Base-by-base conservation (phyloP, 1,139 yeast species). In the Zygoascus meyerae region DNA sequence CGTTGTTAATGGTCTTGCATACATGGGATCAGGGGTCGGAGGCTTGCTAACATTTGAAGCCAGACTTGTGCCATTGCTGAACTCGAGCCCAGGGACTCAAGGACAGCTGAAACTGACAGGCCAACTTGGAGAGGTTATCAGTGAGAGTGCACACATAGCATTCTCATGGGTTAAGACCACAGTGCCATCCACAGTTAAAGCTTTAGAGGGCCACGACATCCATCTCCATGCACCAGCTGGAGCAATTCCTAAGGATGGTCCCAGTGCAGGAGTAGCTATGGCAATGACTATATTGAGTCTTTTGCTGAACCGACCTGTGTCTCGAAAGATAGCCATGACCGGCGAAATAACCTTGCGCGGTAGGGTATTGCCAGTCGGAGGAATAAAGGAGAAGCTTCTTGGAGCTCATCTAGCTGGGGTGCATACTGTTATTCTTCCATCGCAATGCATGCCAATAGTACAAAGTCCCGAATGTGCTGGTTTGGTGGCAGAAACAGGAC, bases 201-300 rank as follows among this genome's bases (percentile, higher is more conserved):
- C 40, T 18, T 48, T 78, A 53, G 75, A 75, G 52, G 73, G 72
- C 48, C 65, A 77, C 48, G 89, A 83, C 51, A 74, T 86, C 49
- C 95, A 87, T 65, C 67, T 87, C 55, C 96, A 87, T 63, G 95
- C 87, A 37, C 96, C 96, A 0, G 83, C 83, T 71, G 96, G 96
- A 0, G 85, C 94, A 0, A 74, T 87, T 37, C 81, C 84, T 32
- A 89, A 89, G 66, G 97, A 89, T 63, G 97, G 97, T 0, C 97
- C 97, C 1, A 81, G 90, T 34, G 97, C 97, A 0, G 97, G 97
- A 35, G 79, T 86, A 38, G 86, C 97, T 2, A 86, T 89, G 80
- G 84, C 96, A 0, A 67, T 87, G 44, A 85, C 89, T 62, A 71
- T 89, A 47, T 68, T 89, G 40, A 86, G 95, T 0, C 70, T 86